Evolutionary conservation across 148 eudicot species (phyloP).

Genomic region (Chenopodium album): DNA sequence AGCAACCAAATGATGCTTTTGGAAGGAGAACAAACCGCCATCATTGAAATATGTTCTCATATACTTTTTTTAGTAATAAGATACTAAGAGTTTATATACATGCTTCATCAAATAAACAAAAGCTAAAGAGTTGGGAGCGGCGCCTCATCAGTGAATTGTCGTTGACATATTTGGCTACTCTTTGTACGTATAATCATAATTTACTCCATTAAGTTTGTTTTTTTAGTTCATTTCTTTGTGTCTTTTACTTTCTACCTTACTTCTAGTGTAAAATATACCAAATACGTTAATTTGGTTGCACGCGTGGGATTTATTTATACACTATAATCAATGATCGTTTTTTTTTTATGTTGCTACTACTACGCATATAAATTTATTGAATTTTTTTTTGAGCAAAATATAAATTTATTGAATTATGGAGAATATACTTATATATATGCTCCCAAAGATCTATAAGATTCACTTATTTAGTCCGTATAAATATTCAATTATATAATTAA

Average conservation of each 20-base stretch:
- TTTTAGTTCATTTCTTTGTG: neutral
- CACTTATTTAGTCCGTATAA: no score
- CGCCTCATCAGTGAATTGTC: constrained; percentile 22
- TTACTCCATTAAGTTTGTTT: neutral
- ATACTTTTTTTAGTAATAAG: neutral
- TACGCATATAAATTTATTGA: no score
- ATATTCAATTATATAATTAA: no score
- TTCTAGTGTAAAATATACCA: constrained; percentile 4
- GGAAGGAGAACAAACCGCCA: constrained; percentile 5
- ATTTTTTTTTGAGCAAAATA: no score
- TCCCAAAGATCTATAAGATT: no score
- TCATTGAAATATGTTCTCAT: neutral
- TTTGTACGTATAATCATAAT: neutral
- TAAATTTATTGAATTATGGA: no score
- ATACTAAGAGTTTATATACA: neutral
- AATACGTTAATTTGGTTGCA: constrained; percentile 1
- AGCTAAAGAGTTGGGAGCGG: constrained; percentile 13
- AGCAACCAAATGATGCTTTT: neutral
- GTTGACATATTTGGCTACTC: constrained; percentile 19
- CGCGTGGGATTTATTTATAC: neutral
- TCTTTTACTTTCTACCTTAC: neutral
- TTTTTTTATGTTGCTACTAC: neutral
- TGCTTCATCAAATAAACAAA: neutral
- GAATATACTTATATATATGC: no score
- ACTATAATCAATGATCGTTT: neutral